These are phyloP conservation scores for Umbelopsis isabellina DNA, from an alignment of 192 early-diverging fungal species.

Conservation along the genomic window DNA sequence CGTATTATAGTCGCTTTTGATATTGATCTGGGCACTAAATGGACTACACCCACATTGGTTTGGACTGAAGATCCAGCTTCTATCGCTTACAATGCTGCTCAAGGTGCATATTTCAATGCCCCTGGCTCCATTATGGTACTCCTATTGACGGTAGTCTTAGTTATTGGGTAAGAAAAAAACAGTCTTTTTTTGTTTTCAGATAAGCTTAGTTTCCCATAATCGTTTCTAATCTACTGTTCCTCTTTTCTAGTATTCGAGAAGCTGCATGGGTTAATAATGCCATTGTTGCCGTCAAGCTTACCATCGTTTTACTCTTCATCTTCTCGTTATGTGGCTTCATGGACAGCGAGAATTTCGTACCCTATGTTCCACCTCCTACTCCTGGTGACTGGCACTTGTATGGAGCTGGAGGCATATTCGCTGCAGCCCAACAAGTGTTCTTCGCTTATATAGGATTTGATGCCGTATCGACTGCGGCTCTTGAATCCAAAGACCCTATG, in stretches of 20 bases:
- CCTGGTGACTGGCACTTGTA: constrained; percentile 54
- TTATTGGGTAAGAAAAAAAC: constrained; percentile 53
- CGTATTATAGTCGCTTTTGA: constrained; percentile 54
- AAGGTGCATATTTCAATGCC: constrained; percentile 67
- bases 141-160: constrained; percentile 65
- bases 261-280: constrained; percentile 74
- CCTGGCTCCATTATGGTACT: constrained; percentile 74
- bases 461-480: constrained; percentile 82
- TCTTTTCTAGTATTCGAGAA: constrained; percentile 52
- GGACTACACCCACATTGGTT: constrained; percentile 70
- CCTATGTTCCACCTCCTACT: constrained; percentile 71
- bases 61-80: constrained; percentile 58
- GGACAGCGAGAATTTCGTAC: constrained; percentile 70
- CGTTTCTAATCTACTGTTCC: neutral
- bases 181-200: neutral
- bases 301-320: constrained; percentile 78
- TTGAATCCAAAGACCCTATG: constrained; percentile 80
- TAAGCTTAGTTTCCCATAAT: neutral
- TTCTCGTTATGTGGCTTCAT: constrained; percentile 74
- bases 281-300: constrained; percentile 74
- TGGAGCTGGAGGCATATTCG: constrained; percentile 72
- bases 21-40: constrained; percentile 50
- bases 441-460: constrained; percentile 90
- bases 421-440: constrained; percentile 77
- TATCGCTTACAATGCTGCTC: constrained; percentile 36